Evolutionary conservation across 2,329 filamentous ascomycete species (phyloP), one percentile per base, ranked within the genome.

Genomic region (Colletotrichum sublineola): DNA sequence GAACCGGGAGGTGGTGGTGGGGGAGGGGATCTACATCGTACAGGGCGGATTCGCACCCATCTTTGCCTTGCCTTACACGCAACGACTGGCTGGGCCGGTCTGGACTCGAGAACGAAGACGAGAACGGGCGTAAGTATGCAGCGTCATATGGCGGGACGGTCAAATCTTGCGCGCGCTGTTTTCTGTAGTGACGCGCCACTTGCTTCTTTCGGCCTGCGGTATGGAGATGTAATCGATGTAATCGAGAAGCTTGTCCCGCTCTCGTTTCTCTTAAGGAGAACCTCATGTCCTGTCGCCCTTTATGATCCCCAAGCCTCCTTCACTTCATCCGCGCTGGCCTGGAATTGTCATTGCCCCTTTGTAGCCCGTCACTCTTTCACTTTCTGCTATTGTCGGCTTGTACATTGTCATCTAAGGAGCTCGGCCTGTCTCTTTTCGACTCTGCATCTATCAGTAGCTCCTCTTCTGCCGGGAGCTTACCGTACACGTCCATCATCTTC

Each of bases 321-420:
- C 36, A 11, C 24, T 44, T 68, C 61, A 68, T 68, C 44, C 66
- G 56, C 66, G 66, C 66, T 72, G 69, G 66, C 60, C 66, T 55
- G 46, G 69, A 69, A 61, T 42, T 60, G 40, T 46, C 18, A 29
- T 36, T 46, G 33, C 24, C 56, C 68, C 40, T 48, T 67, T 36
- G 56, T 29, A 63, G 68, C 36, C 38, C 53, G 46, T 63, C 66
- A 69, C 60, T 72, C 66, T 55, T 69, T 72, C 33, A 40, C 36
- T 11, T 31, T 11, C 44, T 44, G 52, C 55, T 64, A 62, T 29
- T 57, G 9, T 48, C 64, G 53, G 63, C 60, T 68, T 31, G 31
- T 44, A 38, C 69, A 69, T 61, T 42, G 44, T 61, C 69, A 50
- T 29, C n/a, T 53, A 61, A 48, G 53, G 14, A 50, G 44, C 33